A percentile compares a stretch with the other conserved stretches of the same genome.
These are phyloP conservation scores for Mucor lusitanicus DNA, from an alignment of 371 early-diverging fungal genomes.

Conservation along the genomic window DNA sequence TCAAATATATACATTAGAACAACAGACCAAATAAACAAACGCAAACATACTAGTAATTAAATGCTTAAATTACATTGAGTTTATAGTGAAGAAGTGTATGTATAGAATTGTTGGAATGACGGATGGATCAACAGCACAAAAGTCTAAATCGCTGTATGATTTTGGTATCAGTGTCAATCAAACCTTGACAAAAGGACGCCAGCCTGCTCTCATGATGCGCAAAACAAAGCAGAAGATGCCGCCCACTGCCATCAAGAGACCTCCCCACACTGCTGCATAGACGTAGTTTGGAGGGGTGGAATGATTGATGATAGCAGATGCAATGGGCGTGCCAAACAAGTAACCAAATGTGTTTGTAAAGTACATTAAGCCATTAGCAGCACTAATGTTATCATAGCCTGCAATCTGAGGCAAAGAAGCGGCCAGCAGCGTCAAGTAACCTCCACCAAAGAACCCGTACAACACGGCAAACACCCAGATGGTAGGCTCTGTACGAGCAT, in stretches of 20 bases:
- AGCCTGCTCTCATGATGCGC: constrained; percentile 33
- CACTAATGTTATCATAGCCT: constrained; percentile 44
- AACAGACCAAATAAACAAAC: not conserved
- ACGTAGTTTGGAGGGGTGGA: constrained; percentile 25
- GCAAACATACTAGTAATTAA: no score
- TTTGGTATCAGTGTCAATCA: not conserved
- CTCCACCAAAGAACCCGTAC: constrained; percentile 61
- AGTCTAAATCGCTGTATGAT: not conserved
- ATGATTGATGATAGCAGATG: constrained; percentile 41
- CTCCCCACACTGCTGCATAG: constrained; percentile 30
- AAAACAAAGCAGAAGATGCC: constrained; percentile 27
- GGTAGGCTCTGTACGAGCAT: constrained; percentile 39
- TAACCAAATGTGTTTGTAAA: constrained; percentile 52
- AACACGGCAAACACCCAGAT: constrained; percentile 45
- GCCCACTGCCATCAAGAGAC: constrained; percentile 28
- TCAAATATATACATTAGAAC: not conserved
- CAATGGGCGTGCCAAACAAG: constrained; percentile 57
- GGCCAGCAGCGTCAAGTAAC: constrained; percentile 54
- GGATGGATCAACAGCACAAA: not conserved
- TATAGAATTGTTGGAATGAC: not conserved
- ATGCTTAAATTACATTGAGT: no score
- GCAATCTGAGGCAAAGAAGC: constrained; percentile 53
- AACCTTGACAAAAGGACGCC: constrained; percentile 23
- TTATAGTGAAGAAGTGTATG: no score
- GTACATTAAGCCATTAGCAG: constrained; percentile 53